Conservation (phyloP, 345 rosid genomes). For the Hibiscus syriacus region DNA sequence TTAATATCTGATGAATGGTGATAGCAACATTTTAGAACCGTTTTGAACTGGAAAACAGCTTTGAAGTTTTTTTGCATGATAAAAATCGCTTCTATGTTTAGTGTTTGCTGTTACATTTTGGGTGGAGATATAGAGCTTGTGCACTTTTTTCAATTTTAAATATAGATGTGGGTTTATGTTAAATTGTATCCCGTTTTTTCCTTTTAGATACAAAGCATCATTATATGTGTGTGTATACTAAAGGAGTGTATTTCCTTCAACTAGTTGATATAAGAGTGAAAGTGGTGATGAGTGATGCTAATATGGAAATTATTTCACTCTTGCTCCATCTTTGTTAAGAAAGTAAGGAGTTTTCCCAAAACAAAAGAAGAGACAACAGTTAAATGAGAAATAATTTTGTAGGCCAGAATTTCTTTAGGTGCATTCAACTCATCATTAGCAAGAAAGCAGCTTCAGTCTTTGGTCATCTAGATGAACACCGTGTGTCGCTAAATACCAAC, state of each 20-base stretch:
- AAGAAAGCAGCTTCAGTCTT: not conserved
- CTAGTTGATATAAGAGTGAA: not conserved
- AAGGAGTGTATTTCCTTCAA: not conserved
- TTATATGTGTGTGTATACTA: not conserved
- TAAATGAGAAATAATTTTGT: not conserved
- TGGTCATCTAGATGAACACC: not conserved
- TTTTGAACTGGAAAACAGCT: not conserved
- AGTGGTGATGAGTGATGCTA: not conserved
- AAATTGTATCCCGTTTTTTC: not conserved
- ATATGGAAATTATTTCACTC: not conserved
- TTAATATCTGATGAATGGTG: not conserved
- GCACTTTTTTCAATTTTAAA: not conserved
- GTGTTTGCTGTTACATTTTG: not conserved
- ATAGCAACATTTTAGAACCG: not conserved
- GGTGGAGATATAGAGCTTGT: not conserved
- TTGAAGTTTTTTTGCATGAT: slow-evolving; percentile 1
- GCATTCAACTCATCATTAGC: not conserved
- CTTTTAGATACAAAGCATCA: not conserved
- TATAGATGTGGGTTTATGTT: not conserved
- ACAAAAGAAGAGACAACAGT: not conserved
- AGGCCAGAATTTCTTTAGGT: not conserved
- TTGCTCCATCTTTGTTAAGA: not conserved
- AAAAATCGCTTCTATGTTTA: not conserved
- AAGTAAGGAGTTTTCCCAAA: not conserved
- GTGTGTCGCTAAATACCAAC: not conserved